Base-by-base conservation (phyloP, 257 asterid genomes). In the Ligustrum vulgare region DNA sequence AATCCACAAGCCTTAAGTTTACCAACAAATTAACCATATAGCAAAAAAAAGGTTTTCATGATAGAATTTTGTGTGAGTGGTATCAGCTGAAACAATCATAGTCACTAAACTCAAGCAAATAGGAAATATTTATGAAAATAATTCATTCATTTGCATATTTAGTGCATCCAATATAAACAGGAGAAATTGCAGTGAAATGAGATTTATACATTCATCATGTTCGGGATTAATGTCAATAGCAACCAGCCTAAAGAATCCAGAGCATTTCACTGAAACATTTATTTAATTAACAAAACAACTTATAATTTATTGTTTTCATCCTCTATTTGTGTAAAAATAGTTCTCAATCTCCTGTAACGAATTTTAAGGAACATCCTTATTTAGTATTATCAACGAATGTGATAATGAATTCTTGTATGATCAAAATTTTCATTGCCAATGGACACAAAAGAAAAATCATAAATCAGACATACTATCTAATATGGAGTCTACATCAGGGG, bases 401-500 rank as follows among this genome's bases (percentile, higher is more conserved):
- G 67, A 10, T 15, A 60, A 60, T 23, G 62, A 22, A 62, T 70
- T 4, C 28, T 15, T 43, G 43, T 20, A 43, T 2, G 15, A 82
- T 45, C 82, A 86, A 81, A 74, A 77, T 34, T 72, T 68, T 34
- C 60, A 58, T 13, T 75, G 18, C 3, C 9, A 67, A 79, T 47
- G 54, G 80, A 73, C 39, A 11, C 18, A 36, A 70, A 64, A 31
- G 78, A 63, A 64, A 35, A 18, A 79, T 79, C 79, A 89, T 28
- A 72, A 58, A 77, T 89, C 89, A 65, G 80, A 60, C 31, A 81
- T 71, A 58, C 72, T 43, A 62, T 82, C 89, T 67, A 91, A 79
- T 71, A 92, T 79, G 77, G 80, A 75, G 77, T 92, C 95, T 23
- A 89, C 72, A 64, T 89, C 95, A 6, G 91, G 98, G 28, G 90